Percentiles rank a stretch among this genome's conserved stretches.
Evolutionary conservation across 345 rosid species (phyloP).

Genomic region (Citrus sp.): DNA sequence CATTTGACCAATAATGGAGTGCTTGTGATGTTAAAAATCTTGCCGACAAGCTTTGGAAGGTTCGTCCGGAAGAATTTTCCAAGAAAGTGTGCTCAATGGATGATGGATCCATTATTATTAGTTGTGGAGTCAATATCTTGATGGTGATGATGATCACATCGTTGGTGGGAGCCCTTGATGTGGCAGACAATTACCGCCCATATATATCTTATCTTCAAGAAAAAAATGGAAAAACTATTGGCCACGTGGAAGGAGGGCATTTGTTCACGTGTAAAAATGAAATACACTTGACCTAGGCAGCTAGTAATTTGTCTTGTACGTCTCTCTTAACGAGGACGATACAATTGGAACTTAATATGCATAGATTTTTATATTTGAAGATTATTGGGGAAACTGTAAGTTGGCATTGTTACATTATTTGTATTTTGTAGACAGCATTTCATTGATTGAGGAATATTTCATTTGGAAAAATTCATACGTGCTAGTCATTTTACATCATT

Average conservation of each 20-base stretch:
- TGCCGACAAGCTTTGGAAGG: background rate
- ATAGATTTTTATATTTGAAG: background rate
- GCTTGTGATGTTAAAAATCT: background rate
- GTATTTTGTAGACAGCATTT: background rate
- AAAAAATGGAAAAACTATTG: too few species aligned
- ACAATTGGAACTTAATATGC: too few species aligned
- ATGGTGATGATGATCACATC: too few species aligned
- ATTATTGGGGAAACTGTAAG: background rate
- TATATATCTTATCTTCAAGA: slow-evolving; percentile 6
- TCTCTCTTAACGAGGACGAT: too few species aligned
- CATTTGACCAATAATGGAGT: too few species aligned
- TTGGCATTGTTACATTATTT: background rate
- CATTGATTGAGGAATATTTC: too few species aligned
- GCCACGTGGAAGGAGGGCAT: background rate
- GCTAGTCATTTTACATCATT: too few species aligned
- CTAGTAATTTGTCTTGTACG: too few species aligned
- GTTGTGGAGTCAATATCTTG: background rate
- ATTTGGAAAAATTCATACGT: too few species aligned
- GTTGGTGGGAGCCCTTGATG: background rate
- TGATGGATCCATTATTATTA: too few species aligned
- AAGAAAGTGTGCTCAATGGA: background rate
- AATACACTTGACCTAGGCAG: too few species aligned
- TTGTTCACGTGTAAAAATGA: background rate
- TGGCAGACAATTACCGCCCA: background rate
- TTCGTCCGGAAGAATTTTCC: background rate